Evolutionary conservation across 257 asterid genomes (phyloP).

Genomic region (Fraxinus cuspidata): DNA sequence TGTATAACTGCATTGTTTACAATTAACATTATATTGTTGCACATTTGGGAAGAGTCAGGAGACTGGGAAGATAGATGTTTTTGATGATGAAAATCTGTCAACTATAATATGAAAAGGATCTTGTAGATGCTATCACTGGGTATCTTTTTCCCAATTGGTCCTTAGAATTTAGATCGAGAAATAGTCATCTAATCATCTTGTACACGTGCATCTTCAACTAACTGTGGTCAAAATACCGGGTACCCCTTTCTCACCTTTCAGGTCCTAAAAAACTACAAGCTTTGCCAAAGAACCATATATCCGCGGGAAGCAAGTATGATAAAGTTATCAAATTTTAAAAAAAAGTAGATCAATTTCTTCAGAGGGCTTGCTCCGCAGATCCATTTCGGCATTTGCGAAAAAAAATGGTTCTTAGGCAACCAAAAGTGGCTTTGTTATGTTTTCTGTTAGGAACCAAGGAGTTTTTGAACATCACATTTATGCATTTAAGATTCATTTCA

Average conservation of each 20-base stretch:
- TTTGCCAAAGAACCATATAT: not conserved
- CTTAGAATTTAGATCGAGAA: not conserved
- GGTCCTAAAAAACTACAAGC: not conserved
- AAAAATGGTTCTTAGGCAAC: not conserved
- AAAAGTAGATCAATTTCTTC: not conserved
- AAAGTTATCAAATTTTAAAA: not conserved
- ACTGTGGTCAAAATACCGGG: not conserved
- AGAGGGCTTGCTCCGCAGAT: not conserved
- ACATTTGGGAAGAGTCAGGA: constrained; percentile 12
- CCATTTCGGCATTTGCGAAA: not conserved
- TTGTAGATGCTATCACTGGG: not conserved
- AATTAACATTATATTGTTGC: not conserved
- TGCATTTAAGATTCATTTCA: not conserved
- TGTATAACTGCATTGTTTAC: constrained; percentile 2
- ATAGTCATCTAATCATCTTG: not conserved
- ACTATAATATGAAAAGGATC: constrained; percentile 5
- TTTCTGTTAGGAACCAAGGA: not conserved
- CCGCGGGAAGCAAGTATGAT: not conserved
- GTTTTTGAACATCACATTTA: not conserved
- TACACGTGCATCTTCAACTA: not conserved
- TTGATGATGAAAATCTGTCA: constrained; percentile 4
- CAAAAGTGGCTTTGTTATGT: not conserved
- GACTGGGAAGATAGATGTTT: not conserved
- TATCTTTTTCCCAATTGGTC: not conserved
- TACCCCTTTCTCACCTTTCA: not conserved